Percentiles rank a stretch among this genome's conserved stretches.
These are phyloP conservation scores for Murraya paniculata DNA, from an alignment of 345 rosid genomes.

Conservation along the genomic window DNA sequence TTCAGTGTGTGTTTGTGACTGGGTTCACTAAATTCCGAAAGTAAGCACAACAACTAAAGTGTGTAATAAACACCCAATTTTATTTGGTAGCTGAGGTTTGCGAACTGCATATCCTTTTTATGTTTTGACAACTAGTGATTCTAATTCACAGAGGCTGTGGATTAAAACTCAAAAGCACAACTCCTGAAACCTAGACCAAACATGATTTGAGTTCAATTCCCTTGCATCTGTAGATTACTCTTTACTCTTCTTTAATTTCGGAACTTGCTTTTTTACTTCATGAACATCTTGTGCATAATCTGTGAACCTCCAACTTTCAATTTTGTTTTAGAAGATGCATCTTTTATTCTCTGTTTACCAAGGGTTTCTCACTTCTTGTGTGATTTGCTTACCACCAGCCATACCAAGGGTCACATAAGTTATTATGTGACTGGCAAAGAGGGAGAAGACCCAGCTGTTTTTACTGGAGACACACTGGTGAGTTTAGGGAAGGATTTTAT, in stretches of 20 bases:
- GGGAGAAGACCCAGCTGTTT: slow-evolving; percentile 67
- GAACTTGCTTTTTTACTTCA: neutral
- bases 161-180: neutral
- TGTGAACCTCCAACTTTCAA: neutral
- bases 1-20: neutral
- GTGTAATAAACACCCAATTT: neutral
- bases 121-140: neutral
- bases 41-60: neutral
- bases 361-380: neutral
- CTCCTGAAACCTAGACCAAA: neutral
- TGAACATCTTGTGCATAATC: neutral
- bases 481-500: slow-evolving; percentile 19
- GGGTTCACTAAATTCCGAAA: neutral
- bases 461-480: slow-evolving; percentile 92
- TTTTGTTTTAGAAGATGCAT: neutral
- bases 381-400: slow-evolving; percentile 42
- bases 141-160: neutral
- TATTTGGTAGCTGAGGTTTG: neutral
- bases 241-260: neutral
- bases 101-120: neutral
- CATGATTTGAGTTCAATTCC: neutral
- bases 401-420: slow-evolving; percentile 89
- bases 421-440: slow-evolving; percentile 66
- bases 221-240: neutral
- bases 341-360: neutral